Evolutionary conservation across 768 basidiomycete genomes (phyloP), one percentile per base, ranked within the genome.

Genomic region (Guyanaporus albipodus): DNA sequence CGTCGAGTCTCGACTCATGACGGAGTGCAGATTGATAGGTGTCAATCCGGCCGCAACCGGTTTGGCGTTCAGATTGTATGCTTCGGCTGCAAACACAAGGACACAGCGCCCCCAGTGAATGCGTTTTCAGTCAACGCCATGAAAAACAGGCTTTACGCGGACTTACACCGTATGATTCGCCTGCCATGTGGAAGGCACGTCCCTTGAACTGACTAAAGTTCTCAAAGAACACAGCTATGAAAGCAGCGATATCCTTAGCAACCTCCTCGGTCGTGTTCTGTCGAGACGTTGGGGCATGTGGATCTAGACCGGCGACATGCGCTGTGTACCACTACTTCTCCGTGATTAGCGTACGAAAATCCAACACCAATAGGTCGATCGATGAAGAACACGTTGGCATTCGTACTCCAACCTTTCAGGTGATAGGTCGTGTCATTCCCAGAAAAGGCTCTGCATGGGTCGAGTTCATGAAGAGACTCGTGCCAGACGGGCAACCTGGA

Each of bases 181-280:
- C 81, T 2, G 79, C 70, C 70, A 85, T 74, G 49, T 85, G 82
- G 63, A 84, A 81, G 18, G 57, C 52, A 15, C 85, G 69, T 2
- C 83, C 84, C 53, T 84, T 80, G 70, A 87, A 87, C 55, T 82
- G 70, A 45, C 64, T 72, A 59, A 90, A 90, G 47, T 81, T 74
- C 54, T 87, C 83, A 38, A 87, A 87, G 66, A 87, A 87, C 44
- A 88, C 78, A 4, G 77, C 69, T 0, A 87, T 71, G 53, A 88
- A 88, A 0, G 80, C 77, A 0, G 84, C 83, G 4, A 88, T 78
- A 53, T 88, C 85, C 41, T 76, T 72, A 0, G 83, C 82, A 4
- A 82, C 85, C 36, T 84, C 80, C 57, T 83, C 78, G 0, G 83
- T 79, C 3, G 77, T 84, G 38, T 74, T 71, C 82, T 83, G 34